Evolutionary conservation across 495 filamentous ascomycete genomes (phyloP).

Genomic region (Zalerion maritima): DNA sequence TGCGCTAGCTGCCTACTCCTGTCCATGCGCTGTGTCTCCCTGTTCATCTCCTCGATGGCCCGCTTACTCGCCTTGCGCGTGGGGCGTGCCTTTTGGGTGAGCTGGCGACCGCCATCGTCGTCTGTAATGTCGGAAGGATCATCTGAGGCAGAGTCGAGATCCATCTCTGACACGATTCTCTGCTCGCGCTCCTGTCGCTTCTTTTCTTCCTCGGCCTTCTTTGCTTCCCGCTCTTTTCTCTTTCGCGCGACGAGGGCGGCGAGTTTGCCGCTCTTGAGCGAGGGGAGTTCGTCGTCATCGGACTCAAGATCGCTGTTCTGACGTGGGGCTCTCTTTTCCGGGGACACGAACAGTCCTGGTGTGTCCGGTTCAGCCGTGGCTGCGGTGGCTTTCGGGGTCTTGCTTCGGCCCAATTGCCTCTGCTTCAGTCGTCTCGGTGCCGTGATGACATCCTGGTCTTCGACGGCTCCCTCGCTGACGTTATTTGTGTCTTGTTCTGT

Average conservation of each 20-base stretch:
- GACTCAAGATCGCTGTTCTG: conserved; percentile 12
- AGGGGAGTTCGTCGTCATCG: conserved; percentile 32
- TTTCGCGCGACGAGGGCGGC: conserved; percentile 56
- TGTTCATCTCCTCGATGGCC: conserved; percentile 85
- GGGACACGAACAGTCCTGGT: conserved; percentile 25
- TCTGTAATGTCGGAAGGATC: conserved; percentile 39
- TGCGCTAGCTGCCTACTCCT: conserved; percentile 86
- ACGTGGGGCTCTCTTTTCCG: conserved; percentile 8
- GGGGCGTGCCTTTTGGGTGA: conserved; percentile 52
- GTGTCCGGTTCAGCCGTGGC: conserved; percentile 10
- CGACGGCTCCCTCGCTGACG: conserved; percentile 15
- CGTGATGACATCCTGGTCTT: conserved; percentile 12
- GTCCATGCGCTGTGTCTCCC: conserved; percentile 82
- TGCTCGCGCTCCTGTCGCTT: conserved; percentile 36
- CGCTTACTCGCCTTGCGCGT: conserved; percentile 87
- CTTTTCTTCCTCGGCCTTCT: conserved; percentile 40
- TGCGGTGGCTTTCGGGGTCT: conserved; percentile 16
- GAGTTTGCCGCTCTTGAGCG: conserved; percentile 41
- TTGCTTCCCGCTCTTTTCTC: conserved; percentile 50
- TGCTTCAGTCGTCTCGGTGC: conserved; percentile 19
- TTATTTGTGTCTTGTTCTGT: conserved; percentile 3
- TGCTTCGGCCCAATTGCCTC: conserved; percentile 17
- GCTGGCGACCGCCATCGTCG: conserved; percentile 38
- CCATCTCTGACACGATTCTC: conserved; percentile 16
- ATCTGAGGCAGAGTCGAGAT: conserved; percentile 23